These are phyloP conservation scores for Pseudogymnoascus sp. DNA, from an alignment of 2,329 filamentous ascomycete genomes.

Conservation along the genomic window DNA sequence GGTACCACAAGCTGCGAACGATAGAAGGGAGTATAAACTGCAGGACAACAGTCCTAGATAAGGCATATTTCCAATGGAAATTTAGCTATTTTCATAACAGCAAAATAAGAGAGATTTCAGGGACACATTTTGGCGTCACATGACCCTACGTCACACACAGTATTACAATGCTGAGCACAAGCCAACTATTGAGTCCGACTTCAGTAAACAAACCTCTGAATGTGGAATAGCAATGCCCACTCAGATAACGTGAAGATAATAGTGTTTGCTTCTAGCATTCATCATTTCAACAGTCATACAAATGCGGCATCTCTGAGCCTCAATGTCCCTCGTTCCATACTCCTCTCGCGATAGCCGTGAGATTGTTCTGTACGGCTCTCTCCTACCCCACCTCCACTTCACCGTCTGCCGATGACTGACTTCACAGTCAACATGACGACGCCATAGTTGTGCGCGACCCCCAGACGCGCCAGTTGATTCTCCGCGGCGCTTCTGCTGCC, in stretches of 20 bases:
- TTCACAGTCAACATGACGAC: slow-evolving; percentile 74
- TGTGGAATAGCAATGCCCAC: not conserved
- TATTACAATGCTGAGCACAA: not conserved
- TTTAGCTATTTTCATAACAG: not conserved
- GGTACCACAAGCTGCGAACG: not conserved
- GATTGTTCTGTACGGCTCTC: slow-evolving; percentile 61
- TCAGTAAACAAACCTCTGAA: not conserved
- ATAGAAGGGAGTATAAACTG: not conserved
- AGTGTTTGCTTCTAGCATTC: slow-evolving; percentile 5
- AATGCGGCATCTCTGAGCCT: not conserved
- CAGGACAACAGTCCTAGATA: not conserved
- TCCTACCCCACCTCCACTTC: not conserved
- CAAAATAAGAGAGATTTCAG: not conserved
- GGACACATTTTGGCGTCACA: not conserved
- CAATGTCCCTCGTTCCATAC: slow-evolving; percentile 69
- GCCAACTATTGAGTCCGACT: not conserved
- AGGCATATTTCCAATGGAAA: not conserved
- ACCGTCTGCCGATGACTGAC: not conserved
- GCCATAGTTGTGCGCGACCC: slow-evolving; percentile 88
- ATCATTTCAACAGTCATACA: not conserved
- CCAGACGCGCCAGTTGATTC: slow-evolving; percentile 73
- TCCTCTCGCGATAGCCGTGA: slow-evolving; percentile 64
- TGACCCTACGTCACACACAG: not conserved
- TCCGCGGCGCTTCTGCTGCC: slow-evolving; percentile 52
- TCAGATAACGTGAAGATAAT: not conserved